Evolutionary conservation across 2,329 filamentous ascomycete species (phyloP), one percentile per base, ranked within the genome.

Genomic region (Dothideomycetes sp.): DNA sequence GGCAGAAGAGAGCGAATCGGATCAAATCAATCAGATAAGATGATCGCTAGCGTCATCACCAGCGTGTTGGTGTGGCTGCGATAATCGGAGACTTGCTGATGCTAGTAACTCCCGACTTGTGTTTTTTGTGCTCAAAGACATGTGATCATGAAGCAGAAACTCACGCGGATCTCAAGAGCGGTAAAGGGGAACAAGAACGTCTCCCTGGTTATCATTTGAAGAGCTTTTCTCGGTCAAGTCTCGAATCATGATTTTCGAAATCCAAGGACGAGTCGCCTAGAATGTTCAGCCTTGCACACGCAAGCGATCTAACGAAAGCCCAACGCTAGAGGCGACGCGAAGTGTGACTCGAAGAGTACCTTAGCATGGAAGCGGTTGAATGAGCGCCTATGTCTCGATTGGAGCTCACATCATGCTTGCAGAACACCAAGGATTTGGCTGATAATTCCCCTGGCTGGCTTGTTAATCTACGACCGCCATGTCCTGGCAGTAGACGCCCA

Each of bases 201-300:
- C 16, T 6, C 7, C 18, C 7, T 12, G 1, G 9, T 22, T 9
- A 12, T 3, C 17, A 12, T 24, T 24, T 12, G n/a, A 10, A 13
- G 30, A 7, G n/a, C 16, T 8, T 13, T 10, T 8, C 2, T 6
- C 8, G 12, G 20, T 11, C n/a, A 8, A 12, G 8, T 4, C 7
- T 13, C 4, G 2, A 20, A 8, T 11, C 3, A n/a, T n/a, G n/a
- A n/a, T n/a, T n/a, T n/a, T 22, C 2, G 4, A 22, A 7, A 11
- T 22, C n/a, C 25, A 30, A n/a, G 18, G n/a, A 24, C 13, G 18
- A 17, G 20, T 9, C 12, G 35, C 18, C 27, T 3, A 18, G 31
- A 38, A 20, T 17, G 11, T 17, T 38, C 35, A 38, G n/a, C n/a
- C n/a, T n/a, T n/a, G n/a, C n/a, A n/a, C n/a, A 25, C 35, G 35